phyloP scores from a whole-genome alignment of 1,139 yeast species.

The Suhomyces bolitotheri region DNA sequence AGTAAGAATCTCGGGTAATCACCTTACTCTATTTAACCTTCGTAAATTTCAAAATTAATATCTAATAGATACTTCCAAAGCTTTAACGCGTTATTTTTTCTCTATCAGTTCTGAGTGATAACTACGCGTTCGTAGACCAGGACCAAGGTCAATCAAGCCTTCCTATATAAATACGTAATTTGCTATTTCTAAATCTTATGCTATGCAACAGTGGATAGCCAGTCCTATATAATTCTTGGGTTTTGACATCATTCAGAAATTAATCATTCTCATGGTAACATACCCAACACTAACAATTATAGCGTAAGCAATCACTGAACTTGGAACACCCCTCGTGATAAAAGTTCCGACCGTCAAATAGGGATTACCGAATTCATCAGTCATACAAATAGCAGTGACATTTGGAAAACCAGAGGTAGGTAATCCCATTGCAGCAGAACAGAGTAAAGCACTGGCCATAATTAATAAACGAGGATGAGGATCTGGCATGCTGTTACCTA shows the following conservation, averaged over 20 bases:
- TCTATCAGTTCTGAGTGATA: no score
- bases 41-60: no score
- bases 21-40: no score
- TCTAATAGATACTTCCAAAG: no score
- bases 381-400: constrained; percentile 76
- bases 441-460: constrained; percentile 65
- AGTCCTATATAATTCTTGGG: no score
- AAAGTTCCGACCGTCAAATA: constrained; percentile 66
- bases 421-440: constrained; percentile 77
- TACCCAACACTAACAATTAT: constrained; percentile 65
- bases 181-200: no score
- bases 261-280: constrained; percentile 57
- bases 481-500: constrained; percentile 57
- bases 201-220: no score
- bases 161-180: no score
- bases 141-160: no score
- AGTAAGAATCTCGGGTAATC: no score
- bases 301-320: constrained; percentile 56
- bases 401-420: constrained; percentile 80
- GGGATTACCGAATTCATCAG: constrained; percentile 68
- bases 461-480: constrained; percentile 63
- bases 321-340: constrained; percentile 71
- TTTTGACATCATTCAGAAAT: constrained; percentile 37
- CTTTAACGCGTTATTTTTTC: no score
- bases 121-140: no score